Evolutionary conservation across 2,329 filamentous ascomycete species (phyloP).

Genomic region (Emmonsiellopsis sp.): DNA sequence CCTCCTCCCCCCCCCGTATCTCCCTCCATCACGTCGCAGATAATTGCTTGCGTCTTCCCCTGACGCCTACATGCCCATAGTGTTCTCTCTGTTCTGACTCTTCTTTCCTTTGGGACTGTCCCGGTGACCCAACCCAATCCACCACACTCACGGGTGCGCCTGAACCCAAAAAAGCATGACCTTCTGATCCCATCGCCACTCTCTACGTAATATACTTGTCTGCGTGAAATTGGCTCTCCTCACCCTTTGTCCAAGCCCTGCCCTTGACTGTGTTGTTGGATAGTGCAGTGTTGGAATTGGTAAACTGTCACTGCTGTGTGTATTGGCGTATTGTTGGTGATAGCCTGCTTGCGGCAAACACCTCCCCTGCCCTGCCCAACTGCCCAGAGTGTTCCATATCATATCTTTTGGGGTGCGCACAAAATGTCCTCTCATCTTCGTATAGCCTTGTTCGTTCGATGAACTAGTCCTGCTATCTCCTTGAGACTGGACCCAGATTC

Average conservation of each 20-base stretch:
- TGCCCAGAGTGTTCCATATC: background rate
- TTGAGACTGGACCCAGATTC: constrained; percentile 18
- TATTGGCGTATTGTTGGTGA: background rate
- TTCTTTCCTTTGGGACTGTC: constrained; percentile 1
- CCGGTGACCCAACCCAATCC: constrained; percentile 7
- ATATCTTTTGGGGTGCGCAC: background rate
- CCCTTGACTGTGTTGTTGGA: too few relatives aligned
- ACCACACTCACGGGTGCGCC: background rate
- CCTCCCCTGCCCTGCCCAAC: background rate
- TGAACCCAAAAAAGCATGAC: constrained; percentile 3
- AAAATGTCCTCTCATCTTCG: constrained; percentile 4
- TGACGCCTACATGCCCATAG: background rate
- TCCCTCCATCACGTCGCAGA: background rate
- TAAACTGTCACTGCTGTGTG: too few relatives aligned
- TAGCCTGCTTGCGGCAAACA: background rate
- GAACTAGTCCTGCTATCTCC: background rate
- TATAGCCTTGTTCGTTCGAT: background rate
- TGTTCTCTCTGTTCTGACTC: background rate
- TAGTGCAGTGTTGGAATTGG: too few relatives aligned
- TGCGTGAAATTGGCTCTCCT: background rate
- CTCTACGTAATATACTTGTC: background rate
- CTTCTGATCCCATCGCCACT: constrained; percentile 5
- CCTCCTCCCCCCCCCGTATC: background rate
- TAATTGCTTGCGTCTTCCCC: background rate
- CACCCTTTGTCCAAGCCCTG: background rate